A percentile compares a stretch with the other conserved stretches of the same genome.
phyloP scores from a whole-genome alignment of 2,329 filamentous ascomycete genomes.

The Canariomyces notabilis region DNA sequence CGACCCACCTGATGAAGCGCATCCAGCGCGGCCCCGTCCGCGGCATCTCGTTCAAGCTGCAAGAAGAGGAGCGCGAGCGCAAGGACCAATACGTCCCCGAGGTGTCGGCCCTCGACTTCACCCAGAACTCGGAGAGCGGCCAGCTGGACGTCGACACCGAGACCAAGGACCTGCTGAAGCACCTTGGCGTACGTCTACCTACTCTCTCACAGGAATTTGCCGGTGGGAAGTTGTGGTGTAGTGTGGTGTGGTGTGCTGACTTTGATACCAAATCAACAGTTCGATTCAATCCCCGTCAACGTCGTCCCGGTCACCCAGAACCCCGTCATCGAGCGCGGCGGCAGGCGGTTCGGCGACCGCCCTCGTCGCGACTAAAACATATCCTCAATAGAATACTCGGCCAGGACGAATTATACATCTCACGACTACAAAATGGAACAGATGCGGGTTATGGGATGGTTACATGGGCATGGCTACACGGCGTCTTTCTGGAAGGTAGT shows the following conservation, averaged over 20 bases:
- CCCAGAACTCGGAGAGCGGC: conserved; percentile 87
- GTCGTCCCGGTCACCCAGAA: conserved; percentile 85
- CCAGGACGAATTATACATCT: conserved; percentile 10
- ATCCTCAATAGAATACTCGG: conserved; percentile 6
- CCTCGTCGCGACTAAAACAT: conserved; percentile 43
- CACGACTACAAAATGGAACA: conserved; percentile 16
- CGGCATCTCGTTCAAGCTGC: conserved; percentile 99
- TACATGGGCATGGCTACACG: conserved; percentile 42
- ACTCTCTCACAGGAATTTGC: no score
- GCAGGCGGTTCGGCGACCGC: conserved; percentile 40
- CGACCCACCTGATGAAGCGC: conserved; percentile 98
- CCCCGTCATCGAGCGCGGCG: conserved; percentile 74
- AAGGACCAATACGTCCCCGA: conserved; percentile 99
- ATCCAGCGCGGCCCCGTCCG: conserved; percentile 99
- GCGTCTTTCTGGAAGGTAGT: conserved; percentile 54
- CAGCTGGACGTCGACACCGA: conserved; percentile 93
- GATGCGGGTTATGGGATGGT: conserved; percentile 35
- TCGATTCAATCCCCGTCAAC: conserved; percentile 96
- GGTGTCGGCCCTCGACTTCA: conserved; percentile 97
- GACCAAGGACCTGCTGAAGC: conserved; percentile 99
- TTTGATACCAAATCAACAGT: conserved; percentile 49
- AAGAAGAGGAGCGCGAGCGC: conserved; percentile 99
- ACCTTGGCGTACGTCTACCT: conserved; percentile 77
- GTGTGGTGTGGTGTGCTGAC: not conserved
- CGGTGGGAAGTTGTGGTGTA: not conserved